Base-by-base conservation (phyloP, 495 filamentous ascomycete species). In the Hyphodiscus hymeniophilus region DNA sequence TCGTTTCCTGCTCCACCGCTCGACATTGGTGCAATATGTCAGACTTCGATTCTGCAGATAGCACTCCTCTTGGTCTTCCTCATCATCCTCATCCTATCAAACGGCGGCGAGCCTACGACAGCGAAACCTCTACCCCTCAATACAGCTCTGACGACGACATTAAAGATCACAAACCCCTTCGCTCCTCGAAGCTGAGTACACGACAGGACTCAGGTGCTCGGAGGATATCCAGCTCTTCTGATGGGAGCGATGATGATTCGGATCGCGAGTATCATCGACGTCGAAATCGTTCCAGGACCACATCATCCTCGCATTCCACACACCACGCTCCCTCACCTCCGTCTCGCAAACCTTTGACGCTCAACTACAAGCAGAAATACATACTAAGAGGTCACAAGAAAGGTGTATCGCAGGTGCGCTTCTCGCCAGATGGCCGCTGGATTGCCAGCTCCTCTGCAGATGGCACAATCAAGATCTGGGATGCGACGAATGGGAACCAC, bases 391-490 rank as follows among this genome's bases (percentile, higher is more conserved):
- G 89, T 6, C 92, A 98, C 66, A 66, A 75, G 31, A 76, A 77
- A 28, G 86, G 83, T 44, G 79, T 98, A 11, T 80, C 89, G n/a
- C 77, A 84, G 17, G 90, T 95, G 21, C 82, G 84, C 57, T 92
- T 94, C 66, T 95, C 89, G 2, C 92, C 90, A 10, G 84, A 94
- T 66, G 86, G 89, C 12, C 73, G 73, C 32, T 89, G 84, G 81
- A 87, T 98, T 54, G 92, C 92, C 3, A 94, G 87, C 53, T 82
- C 81, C 47, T 90, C 91, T 18, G 87, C 92, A 46, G 92, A 98
- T 60, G 81, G 76, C 28, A 88, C 85, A 6, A 77, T 90, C 53
- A 94, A 89, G 64, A 81, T 98, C 40, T 97, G 92, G 92, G 81
- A 91, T 54, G 81, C 85, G 0, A 51, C 63, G 7, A 89, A 85